phyloP scores from a whole-genome alignment of 2,329 filamentous ascomycete genomes.

The Cadophora malorum region DNA sequence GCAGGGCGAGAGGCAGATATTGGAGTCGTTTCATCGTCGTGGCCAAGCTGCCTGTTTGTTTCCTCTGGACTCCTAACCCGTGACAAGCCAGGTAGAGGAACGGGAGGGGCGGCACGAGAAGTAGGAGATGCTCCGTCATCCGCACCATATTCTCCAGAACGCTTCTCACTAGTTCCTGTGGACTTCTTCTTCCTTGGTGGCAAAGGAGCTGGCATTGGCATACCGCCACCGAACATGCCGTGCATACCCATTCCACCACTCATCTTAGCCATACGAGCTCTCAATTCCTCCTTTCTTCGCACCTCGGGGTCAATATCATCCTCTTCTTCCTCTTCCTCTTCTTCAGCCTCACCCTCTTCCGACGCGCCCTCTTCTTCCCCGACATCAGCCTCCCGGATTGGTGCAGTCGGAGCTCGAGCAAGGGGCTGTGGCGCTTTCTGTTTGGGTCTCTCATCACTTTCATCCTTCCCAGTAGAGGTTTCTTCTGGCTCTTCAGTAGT shows the following conservation, averaged over 20 bases:
- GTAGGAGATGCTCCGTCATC: slow-evolving; percentile 52
- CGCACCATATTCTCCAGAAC: slow-evolving; percentile 52
- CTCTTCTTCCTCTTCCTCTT: slow-evolving; percentile 76
- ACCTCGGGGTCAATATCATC: slow-evolving; percentile 89
- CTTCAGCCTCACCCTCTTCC: slow-evolving; percentile 57
- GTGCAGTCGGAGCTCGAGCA: slow-evolving; percentile 49
- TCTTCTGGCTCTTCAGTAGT: slow-evolving; percentile 66
- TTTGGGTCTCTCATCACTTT: slow-evolving; percentile 66
- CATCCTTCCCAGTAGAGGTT: slow-evolving; percentile 69
- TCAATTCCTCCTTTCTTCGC: slow-evolving; percentile 82
- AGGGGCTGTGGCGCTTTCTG: slow-evolving; percentile 43
- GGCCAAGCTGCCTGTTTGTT: slow-evolving; percentile 50
- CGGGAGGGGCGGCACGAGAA: slow-evolving; percentile 55
- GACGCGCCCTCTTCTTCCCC: slow-evolving; percentile 54
- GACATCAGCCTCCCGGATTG: slow-evolving; percentile 49
- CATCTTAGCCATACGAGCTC: slow-evolving; percentile 98
- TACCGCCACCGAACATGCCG: slow-evolving; percentile 83
- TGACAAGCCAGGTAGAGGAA: slow-evolving; percentile 76
- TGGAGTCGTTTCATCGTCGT: slow-evolving; percentile 56
- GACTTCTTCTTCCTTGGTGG: slow-evolving; percentile 64
- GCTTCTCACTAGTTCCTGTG: slow-evolving; percentile 50
- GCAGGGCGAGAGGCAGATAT: slow-evolving; percentile 51
- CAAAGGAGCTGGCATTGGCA: slow-evolving; percentile 62
- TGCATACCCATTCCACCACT: slow-evolving; percentile 97
- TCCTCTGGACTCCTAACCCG: slow-evolving; percentile 56